Conservation (phyloP, 2,329 filamentous ascomycete genomes). For the Fusarium sp. region DNA sequence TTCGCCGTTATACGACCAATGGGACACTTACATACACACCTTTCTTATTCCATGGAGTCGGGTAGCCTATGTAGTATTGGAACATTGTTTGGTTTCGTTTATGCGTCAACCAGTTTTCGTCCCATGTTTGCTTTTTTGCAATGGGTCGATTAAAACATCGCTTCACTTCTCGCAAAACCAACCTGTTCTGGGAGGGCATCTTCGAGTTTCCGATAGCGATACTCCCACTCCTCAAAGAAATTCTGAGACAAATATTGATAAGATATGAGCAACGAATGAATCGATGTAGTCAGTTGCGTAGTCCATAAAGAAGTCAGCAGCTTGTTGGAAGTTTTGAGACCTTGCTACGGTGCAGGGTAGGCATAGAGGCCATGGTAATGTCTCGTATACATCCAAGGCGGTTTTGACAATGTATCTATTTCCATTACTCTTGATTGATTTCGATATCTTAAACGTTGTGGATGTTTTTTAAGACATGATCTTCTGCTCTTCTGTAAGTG, state of each 20-base stretch:
- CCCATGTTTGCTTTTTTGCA: background rate
- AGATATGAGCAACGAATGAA: no score
- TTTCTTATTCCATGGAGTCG: background rate
- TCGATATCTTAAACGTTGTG: no score
- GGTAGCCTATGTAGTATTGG: background rate
- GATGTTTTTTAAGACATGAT: rapidly evolving
- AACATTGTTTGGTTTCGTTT: background rate
- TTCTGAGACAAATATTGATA: background rate
- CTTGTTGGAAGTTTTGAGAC: background rate
- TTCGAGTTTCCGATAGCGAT: background rate
- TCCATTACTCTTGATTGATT: background rate
- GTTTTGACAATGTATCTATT: background rate
- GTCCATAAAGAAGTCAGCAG: background rate
- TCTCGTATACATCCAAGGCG: background rate
- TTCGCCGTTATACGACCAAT: background rate
- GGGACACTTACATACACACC: background rate
- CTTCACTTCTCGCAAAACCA: background rate
- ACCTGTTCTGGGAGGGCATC: background rate
- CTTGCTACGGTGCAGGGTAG: background rate
- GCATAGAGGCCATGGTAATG: no score
- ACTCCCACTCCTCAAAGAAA: background rate
- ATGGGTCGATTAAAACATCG: background rate
- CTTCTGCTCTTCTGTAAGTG: background rate
- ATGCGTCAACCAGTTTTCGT: background rate
- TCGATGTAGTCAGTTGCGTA: background rate